Conservation (phyloP, 2,329 filamentous ascomycete genomes). For the Colletotrichum sansevieriae region DNA sequence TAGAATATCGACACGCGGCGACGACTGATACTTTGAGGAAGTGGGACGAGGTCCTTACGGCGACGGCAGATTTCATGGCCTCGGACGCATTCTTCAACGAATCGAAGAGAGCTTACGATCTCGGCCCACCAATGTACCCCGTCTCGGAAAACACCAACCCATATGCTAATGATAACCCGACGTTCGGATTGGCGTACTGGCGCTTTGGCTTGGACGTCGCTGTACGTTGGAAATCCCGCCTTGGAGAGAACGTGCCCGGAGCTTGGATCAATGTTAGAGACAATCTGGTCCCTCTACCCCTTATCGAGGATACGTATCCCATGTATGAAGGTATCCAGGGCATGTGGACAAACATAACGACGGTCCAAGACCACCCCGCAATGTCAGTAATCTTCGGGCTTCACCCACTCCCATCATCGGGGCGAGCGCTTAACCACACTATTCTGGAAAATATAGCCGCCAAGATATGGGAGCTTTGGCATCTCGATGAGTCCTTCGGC, state of each 20-base stretch:
- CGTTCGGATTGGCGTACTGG: conserved; percentile 74
- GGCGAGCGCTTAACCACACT: conserved; percentile 51
- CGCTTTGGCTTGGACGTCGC: conserved; percentile 70
- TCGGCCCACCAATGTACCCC: conserved; percentile 60
- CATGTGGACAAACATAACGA: conserved; percentile 57
- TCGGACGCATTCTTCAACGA: conserved; percentile 68
- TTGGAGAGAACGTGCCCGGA: conserved; percentile 56
- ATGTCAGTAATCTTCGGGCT: conserved; percentile 59
- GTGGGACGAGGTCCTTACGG: conserved; percentile 66
- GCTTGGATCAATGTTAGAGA: conserved; percentile 63
- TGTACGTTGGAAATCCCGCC: conserved; percentile 63
- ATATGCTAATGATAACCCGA: conserved; percentile 68
- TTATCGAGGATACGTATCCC: conserved; percentile 63
- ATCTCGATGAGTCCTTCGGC: conserved; percentile 55
- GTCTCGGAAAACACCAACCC: conserved; percentile 70
- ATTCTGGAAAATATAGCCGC: conserved; percentile 54
- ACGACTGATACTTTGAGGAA: conserved; percentile 57
- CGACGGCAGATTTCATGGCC: conserved; percentile 70
- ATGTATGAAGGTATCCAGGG: conserved; percentile 63
- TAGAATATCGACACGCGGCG: conserved; percentile 63
- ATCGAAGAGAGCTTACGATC: conserved; percentile 63
- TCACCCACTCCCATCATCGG: conserved; percentile 54
- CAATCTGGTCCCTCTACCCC: conserved; percentile 66
- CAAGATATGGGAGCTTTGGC: conserved; percentile 55
- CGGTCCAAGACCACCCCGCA: conserved; percentile 57